Conservation (phyloP, 768 basidiomycete species). For the Glaciozyma antarctica region DNA sequence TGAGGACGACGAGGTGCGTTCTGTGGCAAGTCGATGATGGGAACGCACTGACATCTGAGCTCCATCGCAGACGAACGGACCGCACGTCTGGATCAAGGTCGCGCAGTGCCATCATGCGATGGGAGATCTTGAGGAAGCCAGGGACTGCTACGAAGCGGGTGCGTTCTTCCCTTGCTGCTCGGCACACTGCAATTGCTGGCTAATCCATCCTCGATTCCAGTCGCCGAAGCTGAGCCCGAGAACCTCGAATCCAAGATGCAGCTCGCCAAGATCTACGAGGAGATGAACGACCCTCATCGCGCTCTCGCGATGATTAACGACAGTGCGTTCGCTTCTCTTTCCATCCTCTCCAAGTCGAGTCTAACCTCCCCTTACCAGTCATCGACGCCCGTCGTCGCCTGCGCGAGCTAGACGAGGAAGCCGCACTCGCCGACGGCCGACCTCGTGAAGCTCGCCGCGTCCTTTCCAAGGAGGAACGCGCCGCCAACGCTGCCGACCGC, state of each 20-base stretch:
- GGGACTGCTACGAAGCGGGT: constrained; percentile 74
- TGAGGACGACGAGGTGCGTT: constrained; percentile 58
- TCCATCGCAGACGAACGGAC: constrained; percentile 26
- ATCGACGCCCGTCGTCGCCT: neutral
- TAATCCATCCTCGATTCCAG: constrained; percentile 42
- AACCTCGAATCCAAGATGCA: constrained; percentile 79
- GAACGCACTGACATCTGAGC: neutral
- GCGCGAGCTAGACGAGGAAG: neutral
- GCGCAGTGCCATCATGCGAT: constrained; percentile 71
- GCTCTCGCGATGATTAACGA: constrained; percentile 76
- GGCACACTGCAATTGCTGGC: too few species aligned
- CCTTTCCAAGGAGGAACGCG: constrained; percentile 48
- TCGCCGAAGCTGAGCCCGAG: constrained; percentile 60
- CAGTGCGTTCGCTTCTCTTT: constrained; percentile 46
- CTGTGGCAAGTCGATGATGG: too few species aligned
- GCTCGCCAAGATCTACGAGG: constrained; percentile 81
- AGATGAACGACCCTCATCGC: constrained; percentile 63
- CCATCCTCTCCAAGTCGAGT: neutral
- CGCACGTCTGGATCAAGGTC: constrained; percentile 50
- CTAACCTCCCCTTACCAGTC: neutral
- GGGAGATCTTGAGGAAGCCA: constrained; percentile 64
- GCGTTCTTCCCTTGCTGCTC: neutral
- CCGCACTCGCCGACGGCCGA: neutral
- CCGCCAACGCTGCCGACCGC: neutral
- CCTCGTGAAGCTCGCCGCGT: constrained; percentile 34